Conservation (phyloP, 139 green algal species). For the Tetradesmus lagerheimii region DNA sequence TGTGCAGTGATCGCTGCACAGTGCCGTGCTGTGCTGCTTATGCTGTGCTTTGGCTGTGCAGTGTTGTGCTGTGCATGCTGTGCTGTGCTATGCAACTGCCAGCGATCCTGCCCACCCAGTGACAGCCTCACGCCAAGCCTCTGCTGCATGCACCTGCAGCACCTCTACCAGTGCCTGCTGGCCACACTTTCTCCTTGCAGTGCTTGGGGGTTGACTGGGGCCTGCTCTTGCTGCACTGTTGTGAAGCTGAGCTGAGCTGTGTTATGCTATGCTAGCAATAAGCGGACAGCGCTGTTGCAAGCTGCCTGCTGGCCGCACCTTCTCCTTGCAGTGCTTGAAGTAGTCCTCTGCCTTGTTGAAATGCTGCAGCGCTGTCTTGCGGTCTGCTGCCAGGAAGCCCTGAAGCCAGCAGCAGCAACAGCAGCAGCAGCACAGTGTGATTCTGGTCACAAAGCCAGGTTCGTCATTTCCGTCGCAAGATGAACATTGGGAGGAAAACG, state of each 20-base stretch:
- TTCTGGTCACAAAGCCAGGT: no score
- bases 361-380: constrained; percentile 72
- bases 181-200: constrained; percentile 63
- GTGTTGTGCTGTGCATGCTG: neutral
- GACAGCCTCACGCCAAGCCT: neutral
- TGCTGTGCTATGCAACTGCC: neutral
- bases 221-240: no score
- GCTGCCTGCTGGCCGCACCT: constrained; percentile 45
- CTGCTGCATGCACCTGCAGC: neutral
- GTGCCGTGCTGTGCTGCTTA: neutral
- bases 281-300: neutral
- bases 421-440: neutral
- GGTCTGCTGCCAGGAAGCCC: constrained; percentile 84
- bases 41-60: neutral
- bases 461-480: no score
- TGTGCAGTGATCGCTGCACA: neutral
- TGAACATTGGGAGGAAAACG: no score
- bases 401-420: constrained; percentile 46
- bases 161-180: neutral
- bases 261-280: no score
- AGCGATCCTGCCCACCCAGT: neutral
- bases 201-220: no score
- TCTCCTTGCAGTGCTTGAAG: constrained; percentile 81
- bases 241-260: no score
- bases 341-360: constrained; percentile 87